Percentiles rank a stretch among this genome's conserved stretches.
Evolutionary conservation across 1,284 basidiomycete genomes (phyloP).

Genomic region (Ganoderma resinaceum): DNA sequence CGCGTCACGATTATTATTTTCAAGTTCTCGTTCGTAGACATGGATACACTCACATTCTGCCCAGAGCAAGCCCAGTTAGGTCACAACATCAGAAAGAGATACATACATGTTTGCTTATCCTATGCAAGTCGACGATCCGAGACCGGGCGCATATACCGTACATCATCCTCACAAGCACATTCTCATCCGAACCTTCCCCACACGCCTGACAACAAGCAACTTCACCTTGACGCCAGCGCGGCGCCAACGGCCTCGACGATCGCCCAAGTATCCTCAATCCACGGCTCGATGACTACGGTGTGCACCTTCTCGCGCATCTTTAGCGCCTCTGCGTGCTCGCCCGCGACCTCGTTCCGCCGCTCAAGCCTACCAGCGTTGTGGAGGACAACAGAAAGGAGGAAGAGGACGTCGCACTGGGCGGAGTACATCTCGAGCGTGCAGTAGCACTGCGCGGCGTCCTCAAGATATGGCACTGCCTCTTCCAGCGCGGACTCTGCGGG

Average conservation of each 20-base stretch:
- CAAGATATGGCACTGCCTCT: conserved; percentile 26
- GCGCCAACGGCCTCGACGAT: conserved; percentile 65
- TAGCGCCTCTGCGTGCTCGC: conserved; percentile 55
- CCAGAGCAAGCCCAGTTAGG: too few species aligned
- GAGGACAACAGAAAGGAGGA: conserved; percentile 70
- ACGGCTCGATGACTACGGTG: conserved; percentile 53
- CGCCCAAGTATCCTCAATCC: conserved; percentile 62
- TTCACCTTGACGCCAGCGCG: conserved; percentile 54
- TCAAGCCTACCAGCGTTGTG: conserved; percentile 67
- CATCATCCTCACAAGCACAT: neutral
- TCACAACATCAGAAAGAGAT: neutral
- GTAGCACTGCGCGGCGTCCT: conserved; percentile 71
- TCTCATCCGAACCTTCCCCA: neutral
- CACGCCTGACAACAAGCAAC: neutral
- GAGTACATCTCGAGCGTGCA: conserved; percentile 60
- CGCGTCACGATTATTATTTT: too few species aligned
- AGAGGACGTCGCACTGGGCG: conserved; percentile 71
- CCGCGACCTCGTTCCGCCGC: conserved; percentile 63
- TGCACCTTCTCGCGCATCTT: conserved; percentile 49
- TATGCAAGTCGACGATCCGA: neutral
- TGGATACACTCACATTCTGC: too few species aligned
- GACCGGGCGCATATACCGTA: neutral
- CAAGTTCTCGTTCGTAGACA: too few species aligned
- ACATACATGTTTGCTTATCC: neutral
- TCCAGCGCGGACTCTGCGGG: conserved; percentile 53